Base-by-base conservation (phyloP, 495 filamentous ascomycete species). In the Aspergillus baeticus region DNA sequence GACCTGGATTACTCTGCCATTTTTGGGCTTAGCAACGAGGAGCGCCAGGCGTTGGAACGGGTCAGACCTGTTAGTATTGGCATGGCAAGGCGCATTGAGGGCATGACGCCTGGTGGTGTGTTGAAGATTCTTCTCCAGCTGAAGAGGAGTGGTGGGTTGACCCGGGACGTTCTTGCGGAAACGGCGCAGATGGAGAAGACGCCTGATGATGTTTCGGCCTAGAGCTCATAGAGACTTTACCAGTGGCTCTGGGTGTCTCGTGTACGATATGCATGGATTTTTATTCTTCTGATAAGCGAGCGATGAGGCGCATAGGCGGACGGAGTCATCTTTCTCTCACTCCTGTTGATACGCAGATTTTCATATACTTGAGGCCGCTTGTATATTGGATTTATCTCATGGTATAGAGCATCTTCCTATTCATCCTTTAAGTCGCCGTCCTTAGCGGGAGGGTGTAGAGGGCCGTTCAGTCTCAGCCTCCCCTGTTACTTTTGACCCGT, bases 11-110 rank as follows among this genome's bases (percentile, higher is more conserved):
- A 96, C 61, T 75, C 80, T 14, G 59, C 59, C 6, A 77, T 98
- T 18, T 68, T 77, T 31, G 91, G 92, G 0, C 76, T 98, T 50
- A 91, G 88, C 56, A 79, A 77, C 6, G 91, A 91, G 58, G 95
- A 98, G 77, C 82, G 78, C 61, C 71, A 77, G 10, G 79, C 86
- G 6, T 79, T 98, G n/a, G 74, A 81, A 31, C 74, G 74, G 20
- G 84, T 90, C 10, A 70, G 84, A 37, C 94, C 94, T 5, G 89
- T 91, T 64, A 93, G 81, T 46, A 72, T 98, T 21, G 95, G 91
- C 3, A 92, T 96, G 84, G 92, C 93, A 15, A 74, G 91, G 46
- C 74, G 95, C 10, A 83, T 96, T 47, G 94, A 98, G 69, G 93
- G 94, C 2, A 79, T 90, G 18, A 81, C 80, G 14, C 79, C 79